Evolutionary conservation across 805 yeast genomes (phyloP), one percentile per base, ranked within the genome.

Genomic region (Ogataea sp.): DNA sequence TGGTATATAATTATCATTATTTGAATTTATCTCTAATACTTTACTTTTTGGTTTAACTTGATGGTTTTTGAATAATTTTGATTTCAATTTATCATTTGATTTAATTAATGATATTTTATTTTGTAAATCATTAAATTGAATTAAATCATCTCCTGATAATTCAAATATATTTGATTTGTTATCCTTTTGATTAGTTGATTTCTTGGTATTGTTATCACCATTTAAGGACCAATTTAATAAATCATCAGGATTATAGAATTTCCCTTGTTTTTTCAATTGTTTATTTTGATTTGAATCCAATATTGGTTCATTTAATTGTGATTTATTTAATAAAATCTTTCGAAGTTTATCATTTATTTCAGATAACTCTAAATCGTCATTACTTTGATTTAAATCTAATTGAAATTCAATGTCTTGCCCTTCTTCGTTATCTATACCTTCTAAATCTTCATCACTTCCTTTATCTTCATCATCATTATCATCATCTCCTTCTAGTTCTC

Each of bases 71-170:
- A n/a, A 20, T 21, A 44, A 45, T 29, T 42, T 51, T 15, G 36
- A 16, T 37, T 44, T 47, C 14, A 47, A 34, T 11, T 39, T 36
- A 20, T 42, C 38, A 13, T 46, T 42, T 18, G 49, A 30, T 28
- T 53, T 56, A 34, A 41, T 45, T 25, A 51, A 46, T 20, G 50
- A 43, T 3, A 51, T 47, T 27, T 49, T 49, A 21, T 47, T 40
- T 29, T 54, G 49, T 7, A 55, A 34, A 29, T 48, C 43, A 15
- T 38, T 26, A 32, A 53, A 54, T 34, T 53, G 39, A 20, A 43
- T 34, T 15, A 24, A 41, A 32, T 58, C 62, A 14, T 47, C 45
- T 18, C 42, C 51, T 6, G 44, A 36, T 14, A 57, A 39, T 9
- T 36, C 39, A 13, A 30, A 23, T 8, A 23, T 11, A 23, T 23